Evolutionary conservation across 805 yeast genomes (phyloP), one percentile per base, ranked within the genome.

Genomic region (Metschnikowia reukaufii): DNA sequence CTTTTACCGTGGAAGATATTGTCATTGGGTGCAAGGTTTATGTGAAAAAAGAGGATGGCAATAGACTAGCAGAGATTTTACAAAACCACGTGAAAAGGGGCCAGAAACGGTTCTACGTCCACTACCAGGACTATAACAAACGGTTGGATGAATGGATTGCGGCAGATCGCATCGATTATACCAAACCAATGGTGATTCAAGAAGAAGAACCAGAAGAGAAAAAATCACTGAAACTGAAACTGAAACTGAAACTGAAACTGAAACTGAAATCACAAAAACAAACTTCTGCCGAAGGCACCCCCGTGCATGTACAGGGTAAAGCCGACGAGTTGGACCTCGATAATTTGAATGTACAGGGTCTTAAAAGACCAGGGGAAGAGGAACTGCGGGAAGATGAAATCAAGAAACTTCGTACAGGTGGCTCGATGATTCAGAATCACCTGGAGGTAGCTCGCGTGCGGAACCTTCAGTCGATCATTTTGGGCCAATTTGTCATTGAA

Each of bases 61-160:
- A 76, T 50, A 74, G 97, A 51, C 64, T 82, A 29, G 97, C 98
- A 1, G 99, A 94, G 63, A 81, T 94, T 36, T 70, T 94, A 37
- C 88, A 91, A 16, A 77, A 81, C 41, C 88, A 87, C 51, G 67
- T 78, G 38, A 82, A 87, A 59, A 85, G 89, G 62, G 88, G 91
- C 12, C 79, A 86, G 50, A 81, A 82, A 27, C 87, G 81, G 54
- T 91, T 85, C 65, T 94, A 94, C 63, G 96, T 94, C 25, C 99
- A 94, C 66, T 94, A 90, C 68, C 88, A 83, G 44, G 96, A 91
- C 56, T 94, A 84, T 73, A 94, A 94, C 72, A 94, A 94, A 52
- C 86, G 99, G 65, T 76, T 94, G 56, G 99, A 94, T 70, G 99
- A 94, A 65, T 92, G 98, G 98, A 81, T 94, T 6, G 73, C 77